Evolutionary conservation across 1,284 basidiomycete species (phyloP), one percentile per base, ranked within the genome.

Genomic region (Takashimella koratensis): DNA sequence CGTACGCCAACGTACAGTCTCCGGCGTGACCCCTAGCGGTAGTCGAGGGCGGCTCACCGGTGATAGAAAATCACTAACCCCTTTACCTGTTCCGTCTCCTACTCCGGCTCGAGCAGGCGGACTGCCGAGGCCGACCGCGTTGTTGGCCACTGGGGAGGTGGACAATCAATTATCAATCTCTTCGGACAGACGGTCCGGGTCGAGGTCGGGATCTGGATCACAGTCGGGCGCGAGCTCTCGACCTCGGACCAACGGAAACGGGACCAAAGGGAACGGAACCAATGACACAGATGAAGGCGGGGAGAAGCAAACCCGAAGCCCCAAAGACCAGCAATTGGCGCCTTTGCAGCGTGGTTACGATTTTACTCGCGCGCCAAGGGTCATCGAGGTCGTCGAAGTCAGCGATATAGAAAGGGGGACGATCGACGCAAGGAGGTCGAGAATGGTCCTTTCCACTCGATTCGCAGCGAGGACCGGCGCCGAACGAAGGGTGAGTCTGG

Each of bases 361-460:
- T 3, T 49, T 60, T 2, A 48, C 40, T 10, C 47, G 53, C 20
- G 40, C 60, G 3, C 70, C 68, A 0, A 45, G 22, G 4, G 51
- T 73, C 11, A 48, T 66, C 5, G 63, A 64, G 25, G 50, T 71
- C 5, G 56, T 70, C 36, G 51, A 64, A 8, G 59, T 61, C 10
- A 52, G 65, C 1, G 70, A 71, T 25, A 56, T 62, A 0, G 68
- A 68, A 48, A 60, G 68, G 12, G 67, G 67, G 11, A 61, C 63
- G 0, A 56, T 66, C n/a, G 67, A 70, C 52, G 58, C 62, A 1
- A 53, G 60, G 5, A 49, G 60, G 50, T 59, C 62, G 5, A 59
- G 76, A 26, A 64, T 78, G 5, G 71, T 76, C 4, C 68, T 69
- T 4, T 67, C 68, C n/a, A 75, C 71, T 4, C 56, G 77, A 3